These are phyloP conservation scores for Sphaerostilbella broomeana DNA, from an alignment of 2,329 filamentous ascomycete species.

Conservation along the genomic window DNA sequence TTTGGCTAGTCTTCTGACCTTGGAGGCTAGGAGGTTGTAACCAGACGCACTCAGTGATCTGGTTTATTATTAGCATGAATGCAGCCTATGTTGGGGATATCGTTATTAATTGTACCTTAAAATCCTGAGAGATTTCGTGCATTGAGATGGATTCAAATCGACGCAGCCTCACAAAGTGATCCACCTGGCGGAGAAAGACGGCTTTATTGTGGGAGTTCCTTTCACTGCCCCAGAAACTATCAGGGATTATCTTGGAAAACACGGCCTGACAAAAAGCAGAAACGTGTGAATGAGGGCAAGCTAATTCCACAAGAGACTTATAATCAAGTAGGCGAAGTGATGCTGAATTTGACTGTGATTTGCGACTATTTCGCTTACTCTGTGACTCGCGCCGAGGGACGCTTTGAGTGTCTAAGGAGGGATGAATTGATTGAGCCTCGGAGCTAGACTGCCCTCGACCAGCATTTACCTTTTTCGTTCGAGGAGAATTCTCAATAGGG, in stretches of 20 bases:
- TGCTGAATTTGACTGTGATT: constrained; percentile 3
- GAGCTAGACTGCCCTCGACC: neutral
- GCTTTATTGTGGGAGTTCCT: constrained; percentile 51
- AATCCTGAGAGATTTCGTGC: constrained; percentile 66
- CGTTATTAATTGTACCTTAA: constrained; percentile 53
- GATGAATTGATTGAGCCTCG: neutral
- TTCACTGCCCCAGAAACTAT: constrained; percentile 64
- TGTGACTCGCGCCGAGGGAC: neutral
- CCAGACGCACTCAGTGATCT: constrained; percentile 69
- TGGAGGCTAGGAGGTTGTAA: constrained; percentile 49
- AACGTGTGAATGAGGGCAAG: constrained; percentile 61
- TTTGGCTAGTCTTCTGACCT: constrained; percentile 54
- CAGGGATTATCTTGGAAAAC: constrained; percentile 65
- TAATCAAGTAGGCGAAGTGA: constrained; percentile 12
- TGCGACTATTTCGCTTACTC: constrained; percentile 6
- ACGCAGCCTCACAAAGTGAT: constrained; percentile 69
- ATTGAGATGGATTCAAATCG: constrained; percentile 76
- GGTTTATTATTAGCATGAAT: neutral
- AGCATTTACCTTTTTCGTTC: neutral
- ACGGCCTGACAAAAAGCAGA: constrained; percentile 83
- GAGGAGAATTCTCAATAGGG: constrained; percentile 19
- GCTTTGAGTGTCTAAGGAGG: neutral
- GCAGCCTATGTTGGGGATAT: neutral
- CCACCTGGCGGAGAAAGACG: constrained; percentile 59
- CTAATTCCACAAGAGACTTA: constrained; percentile 54